Evolutionary conservation across 2,329 filamentous ascomycete species (phyloP), one percentile per base, ranked within the genome.

Genomic region (Cladophialophora immunda): DNA sequence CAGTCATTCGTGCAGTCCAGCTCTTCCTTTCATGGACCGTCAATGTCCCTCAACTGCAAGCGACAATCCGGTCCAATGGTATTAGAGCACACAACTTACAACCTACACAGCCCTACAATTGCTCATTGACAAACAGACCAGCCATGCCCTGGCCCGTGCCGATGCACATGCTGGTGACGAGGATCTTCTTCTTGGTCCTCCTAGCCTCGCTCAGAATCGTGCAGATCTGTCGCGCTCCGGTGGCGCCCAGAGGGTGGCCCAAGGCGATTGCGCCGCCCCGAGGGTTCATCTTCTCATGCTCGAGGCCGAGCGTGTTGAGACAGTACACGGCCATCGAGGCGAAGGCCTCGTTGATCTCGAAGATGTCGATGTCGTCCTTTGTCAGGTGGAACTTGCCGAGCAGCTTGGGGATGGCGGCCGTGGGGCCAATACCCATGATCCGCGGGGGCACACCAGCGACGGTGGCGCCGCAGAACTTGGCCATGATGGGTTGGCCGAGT

Each of bases 251-350:
- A 1, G 94, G 94, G 78, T 97, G 94, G 2, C 94, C 94, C 34
- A 97, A 80, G 7, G 94, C 94, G 78, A 97, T 97, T 2, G 94
- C 94, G 36, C 94, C 94, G 62, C 94, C 94, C 67, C 95, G 92
- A 0, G 93, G 93, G 81, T 98, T 98, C n/a, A 98, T 90, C 81
- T 87, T 90, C 19, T 87, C 88, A 60, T 87, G 81, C 70, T 89
- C 86, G 78, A 89, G 62, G 75, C 87, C 75, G 9, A 84, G 75
- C 79, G 94, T 87, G 75, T 93, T 85, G 63, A 91, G 82, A 81
- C 93, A 97, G 86, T 97, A 98, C 32, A 97, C 94, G 1, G 93
- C 94, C 95, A 98, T 98, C 60, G 92, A 95, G 25, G 94, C 94
- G 76, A 99, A 99, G 1, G 95, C 95, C 86, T 99, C 95, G 83